Percentiles rank a stretch among this genome's conserved stretches.
Evolutionary conservation across 345 rosid species (phyloP).

Genomic region (Brassica incana): DNA sequence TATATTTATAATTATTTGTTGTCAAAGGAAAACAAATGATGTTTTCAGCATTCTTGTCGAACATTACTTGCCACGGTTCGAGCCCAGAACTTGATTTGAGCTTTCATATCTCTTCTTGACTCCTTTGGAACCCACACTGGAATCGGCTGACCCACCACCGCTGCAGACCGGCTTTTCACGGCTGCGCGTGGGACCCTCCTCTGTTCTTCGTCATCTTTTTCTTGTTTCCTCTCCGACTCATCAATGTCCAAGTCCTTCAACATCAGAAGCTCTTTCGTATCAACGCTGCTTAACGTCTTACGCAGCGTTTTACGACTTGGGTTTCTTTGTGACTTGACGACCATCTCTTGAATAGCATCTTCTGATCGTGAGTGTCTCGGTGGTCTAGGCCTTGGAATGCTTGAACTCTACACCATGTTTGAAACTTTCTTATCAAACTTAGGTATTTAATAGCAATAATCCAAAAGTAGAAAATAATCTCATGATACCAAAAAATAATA

Average conservation of each 20-base stretch:
- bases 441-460: neutral
- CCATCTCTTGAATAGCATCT: slow-evolving; percentile 31
- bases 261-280: slow-evolving; percentile 48
- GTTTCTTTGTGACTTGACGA: slow-evolving; percentile 1
- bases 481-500: neutral
- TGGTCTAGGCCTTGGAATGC: slow-evolving; percentile 45
- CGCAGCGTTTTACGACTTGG: slow-evolving; percentile 19
- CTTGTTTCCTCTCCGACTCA: slow-evolving; percentile 41
- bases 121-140: slow-evolving; percentile 48
- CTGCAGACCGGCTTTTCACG: slow-evolving; percentile 41
- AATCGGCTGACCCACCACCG: slow-evolving; percentile 46
- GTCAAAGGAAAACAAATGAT: neutral
- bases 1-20: neutral
- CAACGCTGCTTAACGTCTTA: slow-evolving; percentile 53
- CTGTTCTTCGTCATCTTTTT: slow-evolving; percentile 30
- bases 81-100: slow-evolving; percentile 73
- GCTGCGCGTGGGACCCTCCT: slow-evolving; percentile 5
- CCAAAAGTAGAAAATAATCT: neutral
- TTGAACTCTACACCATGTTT: slow-evolving; percentile 20
- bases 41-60: slow-evolving; percentile 46
- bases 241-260: slow-evolving; percentile 49
- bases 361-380: slow-evolving; percentile 48
- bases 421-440: neutral
- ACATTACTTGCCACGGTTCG: slow-evolving; percentile 70
- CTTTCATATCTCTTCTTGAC: slow-evolving; percentile 56